Evolutionary conservation across 331 rosid species (phyloP), one percentile per base, ranked within the genome.

Genomic region (Dryas integrifolia): DNA sequence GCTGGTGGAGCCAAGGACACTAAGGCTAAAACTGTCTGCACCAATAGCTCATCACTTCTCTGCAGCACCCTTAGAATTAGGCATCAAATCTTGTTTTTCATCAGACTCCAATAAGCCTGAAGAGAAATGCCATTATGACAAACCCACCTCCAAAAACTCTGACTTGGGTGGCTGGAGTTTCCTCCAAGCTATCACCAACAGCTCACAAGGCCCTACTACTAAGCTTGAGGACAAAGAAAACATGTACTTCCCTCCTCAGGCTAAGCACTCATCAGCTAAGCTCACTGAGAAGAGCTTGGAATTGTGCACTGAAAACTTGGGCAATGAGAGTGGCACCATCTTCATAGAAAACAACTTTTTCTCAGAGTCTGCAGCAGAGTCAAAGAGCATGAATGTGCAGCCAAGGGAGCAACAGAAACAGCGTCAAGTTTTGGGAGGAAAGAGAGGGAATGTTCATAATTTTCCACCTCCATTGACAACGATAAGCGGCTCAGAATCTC

Each of bases 401-500:
- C 75, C 78, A 76, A 72, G 47, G 74, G 84, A 84, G 63, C 73
- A 76, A 40, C 49, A 7, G 24, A 38, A 52, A 21, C 44, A 26
- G 52, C 69, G 76, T 72, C 84, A 51, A 74, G 46, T 30, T 77
- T 66, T 53, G 18, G 80, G 69, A 13, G 77, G 75, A n/a, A 83
- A 65, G 82, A 79, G 57, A 61, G 73, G 47, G n/a, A 82, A 50
- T 12, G 58, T 6, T 56, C 63, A 35, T 21, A 76, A 77, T 41
- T 91, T 91, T 72, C 98, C 98, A 7, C 98, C 98, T 9, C 98
- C 98, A 63, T 82, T 94, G 87, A 91, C 98, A 45, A 94, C 98
- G 39, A 86, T 94, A 48, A 88, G 92, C 9, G 97, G 92, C n/a
- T 69, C 72, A 5, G 86, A 88, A 40, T 81, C 88, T 74, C 82